Base-by-base conservation (phyloP, 345 rosid species). In the Bruguiera parviflora region DNA sequence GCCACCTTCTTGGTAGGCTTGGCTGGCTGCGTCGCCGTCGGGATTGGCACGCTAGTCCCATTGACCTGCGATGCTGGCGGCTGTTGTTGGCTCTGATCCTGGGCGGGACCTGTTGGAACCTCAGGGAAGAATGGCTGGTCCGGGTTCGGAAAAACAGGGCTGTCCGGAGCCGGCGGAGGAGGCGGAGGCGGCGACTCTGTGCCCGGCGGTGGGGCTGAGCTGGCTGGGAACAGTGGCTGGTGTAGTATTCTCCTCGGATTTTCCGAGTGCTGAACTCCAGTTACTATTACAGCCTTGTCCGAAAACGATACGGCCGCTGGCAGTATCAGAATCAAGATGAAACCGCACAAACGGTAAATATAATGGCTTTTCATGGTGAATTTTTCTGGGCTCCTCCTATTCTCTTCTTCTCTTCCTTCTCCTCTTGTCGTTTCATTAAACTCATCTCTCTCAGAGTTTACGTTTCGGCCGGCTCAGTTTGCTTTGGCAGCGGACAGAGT, bases 101-200 rank as follows among this genome's bases (percentile, higher is more conserved):
- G 75, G 61, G 70, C 68, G 27, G 67, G 74, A 0, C 85, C 87
- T 3, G 83, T 31, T 0, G 98, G 98, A 65, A 78, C 89, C 62
- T 90, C 96, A 0, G 98, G 97, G 79, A 93, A 93, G 69, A 93
- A 93, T 4, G 98, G 98, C 76, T 91, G 91, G 80, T 87, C 86
- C 1, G 97, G 95, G 65, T 73, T 64, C 4, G 89, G 85, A 9
- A 73, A 74, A 18, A 9, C 70, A 5, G 80, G 63, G 46, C 67
- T 70, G 19, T 68, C 81, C 2, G 93, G 84, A 0, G 95, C 79
- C 43, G 95, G 83, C 2, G 95, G 88, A 28, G 86, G 72, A 0
- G 89, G 67, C 0, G 79, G 73, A 1, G 79, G 64, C 0, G 63
- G n/a, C 3, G 57, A n/a, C n/a, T 76, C 81, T 0, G 70, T 11